Conservation (phyloP, 805 yeast species). For the Monosporozyma aerobia region DNA sequence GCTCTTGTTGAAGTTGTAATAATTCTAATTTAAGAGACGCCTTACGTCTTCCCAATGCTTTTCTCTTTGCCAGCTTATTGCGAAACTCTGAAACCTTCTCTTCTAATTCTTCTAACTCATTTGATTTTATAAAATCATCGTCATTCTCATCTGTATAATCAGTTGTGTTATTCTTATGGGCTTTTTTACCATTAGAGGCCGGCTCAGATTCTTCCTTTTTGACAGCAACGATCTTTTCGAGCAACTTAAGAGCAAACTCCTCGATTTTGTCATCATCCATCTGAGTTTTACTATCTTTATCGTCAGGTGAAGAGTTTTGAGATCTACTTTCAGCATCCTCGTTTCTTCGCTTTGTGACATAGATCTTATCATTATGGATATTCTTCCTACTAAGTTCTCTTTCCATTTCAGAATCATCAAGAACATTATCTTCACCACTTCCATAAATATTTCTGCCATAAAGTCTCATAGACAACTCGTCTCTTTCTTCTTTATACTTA, state of each 20-base stretch:
- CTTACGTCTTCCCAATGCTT: constrained; percentile 31
- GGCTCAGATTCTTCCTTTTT: not conserved
- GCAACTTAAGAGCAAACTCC: constrained; percentile 10
- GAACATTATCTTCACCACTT: not conserved
- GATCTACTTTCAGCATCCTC: not conserved
- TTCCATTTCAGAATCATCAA: not conserved
- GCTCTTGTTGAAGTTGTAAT: constrained; percentile 10
- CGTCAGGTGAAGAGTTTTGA: not conserved
- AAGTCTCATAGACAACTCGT: not conserved
- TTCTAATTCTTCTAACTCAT: constrained; percentile 29
- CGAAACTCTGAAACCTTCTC: constrained; percentile 27
- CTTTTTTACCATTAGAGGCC: not conserved
- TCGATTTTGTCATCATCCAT: not conserved
- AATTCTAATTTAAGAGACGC: constrained; percentile 19
- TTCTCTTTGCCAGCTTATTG: constrained; percentile 27
- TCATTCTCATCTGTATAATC: constrained; percentile 26
- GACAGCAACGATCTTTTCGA: constrained; percentile 17
- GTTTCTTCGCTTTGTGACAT: constrained; percentile 18
- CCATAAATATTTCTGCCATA: not conserved
- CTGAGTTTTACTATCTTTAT: not conserved
- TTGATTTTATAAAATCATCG: constrained; percentile 28
- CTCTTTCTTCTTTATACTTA: not conserved
- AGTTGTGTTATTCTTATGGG: not conserved
- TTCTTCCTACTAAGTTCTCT: constrained; percentile 11
- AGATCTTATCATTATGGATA: constrained; percentile 13